A percentile compares a stretch with the other conserved stretches of the same genome.
phyloP scores from a whole-genome alignment of 2,329 filamentous ascomycete genomes.

The Zymoseptoria ardabiliae region DNA sequence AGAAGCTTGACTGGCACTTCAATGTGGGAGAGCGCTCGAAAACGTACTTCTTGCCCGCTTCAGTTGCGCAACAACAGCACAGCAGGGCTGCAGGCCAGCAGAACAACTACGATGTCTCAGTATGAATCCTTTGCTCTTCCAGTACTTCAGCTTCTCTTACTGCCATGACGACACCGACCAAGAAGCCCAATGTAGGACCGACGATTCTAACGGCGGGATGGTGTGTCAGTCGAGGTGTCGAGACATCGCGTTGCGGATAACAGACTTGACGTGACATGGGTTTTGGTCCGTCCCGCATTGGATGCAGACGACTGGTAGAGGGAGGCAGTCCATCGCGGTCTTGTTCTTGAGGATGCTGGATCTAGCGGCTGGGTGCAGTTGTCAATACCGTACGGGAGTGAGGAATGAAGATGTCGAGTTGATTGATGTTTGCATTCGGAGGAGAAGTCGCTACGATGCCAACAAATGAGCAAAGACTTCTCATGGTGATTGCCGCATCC shows the following conservation, averaged over 20 bases:
- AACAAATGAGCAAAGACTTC: background rate
- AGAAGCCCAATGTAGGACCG: constrained; percentile 33
- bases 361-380: background rate
- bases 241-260: background rate
- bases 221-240: background rate
- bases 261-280: constrained; percentile 31
- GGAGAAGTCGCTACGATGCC: background rate
- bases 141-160: constrained; percentile 9
- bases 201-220: constrained; percentile 18
- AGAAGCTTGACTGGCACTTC: background rate
- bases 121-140: background rate
- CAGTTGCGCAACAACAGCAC: constrained; percentile 32
- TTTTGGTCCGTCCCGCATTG: constrained; percentile 34
- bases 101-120: constrained; percentile 19
- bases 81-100: constrained; percentile 34
- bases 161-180: constrained; percentile 28
- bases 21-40: background rate
- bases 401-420: background rate
- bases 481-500: background rate
- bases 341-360: background rate
- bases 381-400: background rate
- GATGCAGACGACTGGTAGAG: constrained; percentile 29
- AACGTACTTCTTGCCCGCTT: constrained; percentile 28
- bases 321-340: constrained; percentile 21
- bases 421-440: background rate